Percentiles rank a stretch among this genome's conserved stretches.
These are phyloP conservation scores for Rhizophora apiculata DNA, from an alignment of 345 rosid genomes.

Conservation along the genomic window DNA sequence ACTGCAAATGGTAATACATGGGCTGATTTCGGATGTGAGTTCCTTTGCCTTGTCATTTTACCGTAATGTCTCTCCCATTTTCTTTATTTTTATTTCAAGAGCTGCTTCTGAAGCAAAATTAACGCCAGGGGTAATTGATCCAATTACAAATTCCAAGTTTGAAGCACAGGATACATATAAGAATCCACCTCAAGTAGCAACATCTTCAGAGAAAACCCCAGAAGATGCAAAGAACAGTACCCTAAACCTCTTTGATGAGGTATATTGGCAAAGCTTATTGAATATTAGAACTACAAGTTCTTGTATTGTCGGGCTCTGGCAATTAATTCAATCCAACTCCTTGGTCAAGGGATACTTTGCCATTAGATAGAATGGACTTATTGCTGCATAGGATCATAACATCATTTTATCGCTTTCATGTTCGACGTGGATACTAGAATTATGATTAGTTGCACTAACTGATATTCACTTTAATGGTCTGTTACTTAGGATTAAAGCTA, in stretches of 20 bases:
- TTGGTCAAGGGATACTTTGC: background rate
- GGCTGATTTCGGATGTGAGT: slow-evolving; percentile 27
- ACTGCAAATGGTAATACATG: slow-evolving; percentile 14
- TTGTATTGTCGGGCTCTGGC: background rate
- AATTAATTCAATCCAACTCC: background rate
- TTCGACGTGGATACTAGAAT: background rate
- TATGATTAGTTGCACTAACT: background rate
- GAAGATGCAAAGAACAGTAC: slow-evolving; percentile 72
- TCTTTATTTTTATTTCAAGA: background rate
- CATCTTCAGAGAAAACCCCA: slow-evolving; percentile 40
- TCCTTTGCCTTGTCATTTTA: slow-evolving; percentile 9
- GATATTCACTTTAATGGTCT: background rate
- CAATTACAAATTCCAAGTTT: slow-evolving; percentile 14
- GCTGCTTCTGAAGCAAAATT: slow-evolving; percentile 24
- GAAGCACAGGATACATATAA: slow-evolving; percentile 19
- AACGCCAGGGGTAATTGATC: slow-evolving; percentile 13
- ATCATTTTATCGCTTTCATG: background rate
- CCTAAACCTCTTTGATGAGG: slow-evolving; percentile 94
- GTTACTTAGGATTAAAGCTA: too few relatives aligned
- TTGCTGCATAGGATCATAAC: too few relatives aligned
- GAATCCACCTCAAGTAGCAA: slow-evolving; percentile 13
- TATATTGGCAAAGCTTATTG: slow-evolving; percentile 16
- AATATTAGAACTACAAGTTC: background rate
- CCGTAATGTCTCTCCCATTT: background rate
- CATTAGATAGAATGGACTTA: background rate